Base-by-base conservation (phyloP, 2,329 filamentous ascomycete species). In the Diaporthe destruens region DNA sequence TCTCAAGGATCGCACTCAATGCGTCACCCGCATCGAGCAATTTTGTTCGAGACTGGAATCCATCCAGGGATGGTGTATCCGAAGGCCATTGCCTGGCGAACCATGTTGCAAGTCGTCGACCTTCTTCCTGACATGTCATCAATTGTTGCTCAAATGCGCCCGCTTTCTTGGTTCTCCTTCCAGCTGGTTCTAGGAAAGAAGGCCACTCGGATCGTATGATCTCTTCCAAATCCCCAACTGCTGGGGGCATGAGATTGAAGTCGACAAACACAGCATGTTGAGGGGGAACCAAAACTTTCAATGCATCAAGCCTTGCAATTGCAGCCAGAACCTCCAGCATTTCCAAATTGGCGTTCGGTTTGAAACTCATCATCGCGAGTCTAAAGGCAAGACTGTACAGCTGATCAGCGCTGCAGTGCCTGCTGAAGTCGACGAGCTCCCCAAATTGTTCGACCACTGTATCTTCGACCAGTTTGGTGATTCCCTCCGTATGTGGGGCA, bases 61-160 rank as follows among this genome's bases (percentile, higher is more conserved):
- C 75, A 0, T 77, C 74, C 0, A 81, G 23, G 0, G 77, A 78
- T 0, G 84, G 83, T 9, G 80, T 76, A 0, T 73, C 25, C 56
- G 81, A 82, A 0, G 88, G 86, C 86, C 86, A 88, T 72, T 87
- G 84, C 0, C 75, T 66, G 0, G 85, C 71, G 0, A 90, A 77
- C 20, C 82, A 81, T 7, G 79, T 72, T 0, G 84, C 84, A n/a
- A 89, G 47, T 6, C 55, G 49, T 16, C 65, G 47, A 16, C 55
- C 36, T 20, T 72, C 71, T 25, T 57, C 53, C 9, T 67, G 53
- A 14, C 53, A 71, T 11, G n/a, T 29, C 5, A 49, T 16, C 4
- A 57, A 4, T 16, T 71, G 61, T 20, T 42, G 63, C 1, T 71
- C 61, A 3, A 11, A 36, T 2, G 14, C 3, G 2, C n/a, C 29